Percentiles rank a stretch among this genome's conserved stretches.
Evolutionary conservation across 768 basidiomycete species (phyloP).

Genomic region (Cubamyces sp.): DNA sequence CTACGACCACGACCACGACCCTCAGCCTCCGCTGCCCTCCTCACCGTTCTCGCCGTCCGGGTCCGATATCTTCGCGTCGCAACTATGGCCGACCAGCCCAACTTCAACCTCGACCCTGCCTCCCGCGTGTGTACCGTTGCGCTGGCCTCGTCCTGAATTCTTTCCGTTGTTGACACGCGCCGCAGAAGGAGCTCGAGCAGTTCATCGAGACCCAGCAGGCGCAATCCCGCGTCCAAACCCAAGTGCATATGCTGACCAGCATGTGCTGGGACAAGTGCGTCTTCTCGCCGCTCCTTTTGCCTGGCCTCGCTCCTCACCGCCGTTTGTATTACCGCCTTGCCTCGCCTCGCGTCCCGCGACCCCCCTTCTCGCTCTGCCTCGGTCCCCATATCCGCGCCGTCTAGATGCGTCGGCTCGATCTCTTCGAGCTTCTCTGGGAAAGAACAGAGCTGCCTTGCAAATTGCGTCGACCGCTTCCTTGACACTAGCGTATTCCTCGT

Average conservation of each 20-base stretch:
- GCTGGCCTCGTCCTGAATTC: slow-evolving; percentile 19
- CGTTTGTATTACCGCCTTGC: not conserved
- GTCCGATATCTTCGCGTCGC: not conserved
- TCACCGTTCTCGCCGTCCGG: slow-evolving; percentile 13
- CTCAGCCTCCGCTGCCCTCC: slow-evolving; percentile 15
- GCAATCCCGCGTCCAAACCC: slow-evolving; percentile 68
- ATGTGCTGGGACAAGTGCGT: slow-evolving; percentile 94
- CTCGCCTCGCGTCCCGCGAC: slow-evolving; percentile 4
- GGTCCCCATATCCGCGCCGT: slow-evolving; percentile 14
- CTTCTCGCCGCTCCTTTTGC: slow-evolving; percentile 6
- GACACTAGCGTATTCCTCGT: slow-evolving; percentile 87
- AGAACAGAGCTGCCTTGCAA: slow-evolving; percentile 82
- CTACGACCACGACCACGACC: not conserved
- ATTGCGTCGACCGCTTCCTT: slow-evolving; percentile 92
- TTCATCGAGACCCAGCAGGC: slow-evolving; percentile 87
- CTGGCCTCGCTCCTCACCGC: not conserved
- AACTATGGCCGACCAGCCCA: slow-evolving; percentile 46
- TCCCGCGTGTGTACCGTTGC: slow-evolving; percentile 55
- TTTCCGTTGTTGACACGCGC: slow-evolving; percentile 8
- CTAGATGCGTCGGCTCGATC: slow-evolving; percentile 80
- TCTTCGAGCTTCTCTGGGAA: slow-evolving; percentile 76
- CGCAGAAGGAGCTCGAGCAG: slow-evolving; percentile 77
- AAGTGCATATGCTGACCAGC: slow-evolving; percentile 78
- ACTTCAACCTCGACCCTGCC: slow-evolving; percentile 69
- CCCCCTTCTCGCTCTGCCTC: slow-evolving; percentile 20